Evolutionary conservation across 495 filamentous ascomycete genomes (phyloP).

Genomic region (Penicillium atrosanguineum): DNA sequence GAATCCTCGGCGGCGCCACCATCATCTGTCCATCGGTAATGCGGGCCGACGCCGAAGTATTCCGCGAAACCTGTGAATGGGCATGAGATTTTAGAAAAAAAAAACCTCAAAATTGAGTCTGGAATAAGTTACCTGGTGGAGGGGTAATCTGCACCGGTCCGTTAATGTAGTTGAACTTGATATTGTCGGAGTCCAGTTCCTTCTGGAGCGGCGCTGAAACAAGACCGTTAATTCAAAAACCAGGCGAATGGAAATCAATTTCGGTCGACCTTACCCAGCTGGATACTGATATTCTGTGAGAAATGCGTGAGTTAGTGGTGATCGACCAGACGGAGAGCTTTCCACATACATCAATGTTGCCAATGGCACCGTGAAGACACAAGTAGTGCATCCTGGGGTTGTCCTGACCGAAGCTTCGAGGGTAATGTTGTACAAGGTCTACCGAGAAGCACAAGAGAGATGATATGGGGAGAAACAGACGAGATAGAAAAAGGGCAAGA

Average conservation of each 20-base stretch:
- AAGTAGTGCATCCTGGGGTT: constrained; percentile 24
- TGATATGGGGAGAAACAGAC: not conserved
- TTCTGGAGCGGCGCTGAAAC: constrained; percentile 39
- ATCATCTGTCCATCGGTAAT: constrained; percentile 51
- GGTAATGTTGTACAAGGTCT: constrained; percentile 6
- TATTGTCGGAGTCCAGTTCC: constrained; percentile 39
- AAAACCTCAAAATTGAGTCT: not conserved
- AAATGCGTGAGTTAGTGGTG: not conserved
- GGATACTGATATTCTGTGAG: constrained; percentile 50
- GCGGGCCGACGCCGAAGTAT: constrained; percentile 51
- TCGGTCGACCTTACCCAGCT: constrained; percentile 33
- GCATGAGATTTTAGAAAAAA: not conserved
- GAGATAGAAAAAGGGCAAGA: not conserved
- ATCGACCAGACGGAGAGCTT: not conserved
- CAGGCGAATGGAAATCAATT: not conserved
- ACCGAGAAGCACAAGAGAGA: not conserved
- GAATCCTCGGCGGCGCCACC: constrained; percentile 42
- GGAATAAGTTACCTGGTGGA: constrained; percentile 26
- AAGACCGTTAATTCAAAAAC: not conserved
- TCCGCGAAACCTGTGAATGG: constrained; percentile 40
- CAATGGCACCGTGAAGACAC: constrained; percentile 33
- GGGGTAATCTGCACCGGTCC: constrained; percentile 43
- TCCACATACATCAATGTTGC: constrained; percentile 29
- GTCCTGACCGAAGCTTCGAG: constrained; percentile 1
- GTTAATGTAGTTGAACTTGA: constrained; percentile 47